Percentiles rank a stretch among this genome's conserved stretches.
Evolutionary conservation across 176 grass and related monocot species (phyloP).

Genomic region (Carex kokanica): DNA sequence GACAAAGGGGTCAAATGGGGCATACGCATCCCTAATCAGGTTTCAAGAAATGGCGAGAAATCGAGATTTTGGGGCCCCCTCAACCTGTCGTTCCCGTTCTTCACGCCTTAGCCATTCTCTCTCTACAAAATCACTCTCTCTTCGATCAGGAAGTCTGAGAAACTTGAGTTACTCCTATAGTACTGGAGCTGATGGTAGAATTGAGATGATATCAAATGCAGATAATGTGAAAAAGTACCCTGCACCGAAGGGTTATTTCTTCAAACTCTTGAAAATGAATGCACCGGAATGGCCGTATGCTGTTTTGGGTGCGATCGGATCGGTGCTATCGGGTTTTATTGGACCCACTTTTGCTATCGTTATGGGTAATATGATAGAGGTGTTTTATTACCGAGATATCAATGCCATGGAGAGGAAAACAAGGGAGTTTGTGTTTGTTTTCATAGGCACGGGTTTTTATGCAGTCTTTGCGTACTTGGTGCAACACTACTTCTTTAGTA

Average conservation of each 20-base stretch:
- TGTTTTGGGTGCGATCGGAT: conserved; percentile 73
- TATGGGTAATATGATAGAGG: conserved; percentile 92
- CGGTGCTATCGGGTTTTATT: conserved; percentile 80
- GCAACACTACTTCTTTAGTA: conserved; percentile 96
- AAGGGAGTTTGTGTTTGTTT: conserved; percentile 85
- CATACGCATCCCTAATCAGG: conserved; percentile 71
- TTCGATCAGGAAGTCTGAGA: conserved; percentile 80
- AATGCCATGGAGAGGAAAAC: conserved; percentile 79
- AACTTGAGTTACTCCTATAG: conserved; percentile 97
- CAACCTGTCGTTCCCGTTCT: conserved; percentile 49
- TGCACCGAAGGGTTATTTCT: conserved; percentile 77
- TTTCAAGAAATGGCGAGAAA: conserved; percentile 74
- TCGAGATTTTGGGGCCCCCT: conserved; percentile 58
- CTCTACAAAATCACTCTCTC: conserved; percentile 85
- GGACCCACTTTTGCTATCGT: conserved; percentile 91
- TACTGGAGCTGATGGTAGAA: conserved; percentile 83
- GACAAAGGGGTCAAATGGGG: conserved; percentile 39
- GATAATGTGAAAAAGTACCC: conserved; percentile 91
- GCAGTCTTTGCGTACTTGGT: conserved; percentile 79
- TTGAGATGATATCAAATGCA: conserved; percentile 88
- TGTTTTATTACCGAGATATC: conserved; percentile 79
- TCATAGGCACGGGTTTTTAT: conserved; percentile 83
- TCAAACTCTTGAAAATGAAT: conserved; percentile 92
- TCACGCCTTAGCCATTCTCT: conserved; percentile 85
- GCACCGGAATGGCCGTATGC: conserved; percentile 93